Evolutionary conservation across 2,329 filamentous ascomycete species (phyloP), one percentile per base, ranked within the genome.

Genomic region (Fusarium mundagurra): DNA sequence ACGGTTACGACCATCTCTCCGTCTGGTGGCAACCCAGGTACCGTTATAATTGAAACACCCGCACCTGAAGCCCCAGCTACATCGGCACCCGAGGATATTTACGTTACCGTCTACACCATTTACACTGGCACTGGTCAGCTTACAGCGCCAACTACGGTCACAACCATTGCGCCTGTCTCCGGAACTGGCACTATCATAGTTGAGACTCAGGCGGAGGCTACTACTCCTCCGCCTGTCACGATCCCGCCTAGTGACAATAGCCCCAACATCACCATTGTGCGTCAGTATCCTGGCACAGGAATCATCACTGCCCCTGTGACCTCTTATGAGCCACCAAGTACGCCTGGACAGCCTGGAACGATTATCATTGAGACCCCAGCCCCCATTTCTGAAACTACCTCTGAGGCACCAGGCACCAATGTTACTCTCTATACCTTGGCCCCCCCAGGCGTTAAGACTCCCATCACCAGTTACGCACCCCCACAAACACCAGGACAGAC

Each of bases 171-270:
- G 10, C 67, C 67, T 22, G 66, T 70, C 22, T 70, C 51, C 24
- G 67, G 67, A 70, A 70, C 71, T 9, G 71, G 71, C 17, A 74
- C 63, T 14, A 64, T 74, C 4, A 72, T 74, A 10, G 55, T 74
- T 14, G 71, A 74, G 55, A 74, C 71, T 11, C 34, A 47, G 13
- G 24, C 38, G 5, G 55, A 67, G 34, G n/a, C 67, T 43, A 71
- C 67, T 12, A n/a, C 54, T 13, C 54, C 70, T 11, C 29, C 51
- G 20, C 34, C 62, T 7, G 64, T 72, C 10, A 72, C 70, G 2
- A 72, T 72, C 4, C 64, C 64, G 3, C 64, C 68, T 2, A 72
- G 69, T n/a, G 36, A 53, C 22, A 55, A 50, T 20, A 72, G 51
- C 27, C 68, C 69, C n/a, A 72, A 72, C 7, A 61, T 71, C 18